Base-by-base conservation (phyloP, 805 yeast species). In the Saturnispora bothae region DNA sequence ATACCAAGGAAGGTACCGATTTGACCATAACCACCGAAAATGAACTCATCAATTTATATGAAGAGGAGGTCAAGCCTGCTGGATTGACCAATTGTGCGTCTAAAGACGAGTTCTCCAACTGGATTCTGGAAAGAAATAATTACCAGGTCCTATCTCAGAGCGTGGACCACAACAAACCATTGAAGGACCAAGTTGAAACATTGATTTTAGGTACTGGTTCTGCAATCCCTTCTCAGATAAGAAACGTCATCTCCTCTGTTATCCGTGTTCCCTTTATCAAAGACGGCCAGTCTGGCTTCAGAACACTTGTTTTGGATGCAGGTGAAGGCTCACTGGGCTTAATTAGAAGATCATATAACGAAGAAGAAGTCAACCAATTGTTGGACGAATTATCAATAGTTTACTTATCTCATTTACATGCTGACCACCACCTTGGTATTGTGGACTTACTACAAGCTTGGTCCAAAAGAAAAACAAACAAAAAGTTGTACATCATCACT, bases 381-480 rank as follows among this genome's bases (percentile, higher is more conserved):
- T 65, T 88, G 44, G 46, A 59, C 29, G 94, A 88, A 49, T 59
- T 88, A 41, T 62, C 69, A 23, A 41, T 83, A 38, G 63, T 89
- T 16, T 83, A 73, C 50, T 62, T 92, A 38, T 81, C 94, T 48
- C 99, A 92, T 64, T 64, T 89, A 49, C 99, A 92, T 59, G 98
- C 97, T 0, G 99, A 92, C 55, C 99, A 92, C 56, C 96, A 89
- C 57, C 61, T 92, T 30, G 99, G 99, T 0, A 65, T 83, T 4
- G 61, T 81, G 7, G 70, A 84, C 4, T 56, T 92, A 3, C 64
- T 92, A 20, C 64, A 66, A 28, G 75, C 73, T 45, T 88, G 96
- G 94, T 52, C 57, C 33, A 41, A 50, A n/a, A 43, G 46, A 8
- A 49, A 41, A 8, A 45, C 57, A 12, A 49, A 59, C 4, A 40